phyloP scores from a whole-genome alignment of 2,329 filamentous ascomycete species.

The Alternaria solani region DNA sequence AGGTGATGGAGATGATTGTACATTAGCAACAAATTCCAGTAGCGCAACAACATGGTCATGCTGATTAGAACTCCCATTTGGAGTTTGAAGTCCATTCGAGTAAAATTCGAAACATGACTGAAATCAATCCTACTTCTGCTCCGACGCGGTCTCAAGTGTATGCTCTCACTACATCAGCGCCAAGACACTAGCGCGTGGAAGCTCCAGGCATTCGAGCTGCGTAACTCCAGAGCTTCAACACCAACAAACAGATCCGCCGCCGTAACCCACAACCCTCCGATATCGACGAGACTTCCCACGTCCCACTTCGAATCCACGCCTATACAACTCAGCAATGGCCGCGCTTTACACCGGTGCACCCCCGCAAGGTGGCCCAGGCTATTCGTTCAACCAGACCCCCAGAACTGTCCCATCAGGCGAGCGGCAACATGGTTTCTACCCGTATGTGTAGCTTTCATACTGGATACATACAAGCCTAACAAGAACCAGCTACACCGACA shows the following conservation, averaged over 20 bases:
- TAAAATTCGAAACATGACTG: background rate
- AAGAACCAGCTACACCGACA: constrained; percentile 84
- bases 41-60: background rate
- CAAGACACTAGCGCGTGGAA: constrained; percentile 18
- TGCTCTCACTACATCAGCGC: constrained; percentile 14
- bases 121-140: background rate
- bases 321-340: constrained; percentile 55
- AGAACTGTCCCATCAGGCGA: constrained; percentile 57
- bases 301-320: background rate
- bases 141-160: background rate
- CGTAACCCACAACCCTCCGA: constrained; percentile 22
- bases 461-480: constrained; percentile 24
- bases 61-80: background rate
- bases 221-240: constrained; percentile 40
- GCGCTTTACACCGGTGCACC: constrained; percentile 61
- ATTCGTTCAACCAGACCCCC: constrained; percentile 66
- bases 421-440: constrained; percentile 86
- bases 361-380: constrained; percentile 63
- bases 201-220: constrained; percentile 33
- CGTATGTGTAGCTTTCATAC: constrained; percentile 65
- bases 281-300: constrained; percentile 15
- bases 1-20: constrained; percentile 11
- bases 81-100: background rate
- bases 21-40: background rate
- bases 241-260: constrained; percentile 25